Percentiles rank a stretch among this genome's conserved stretches.
Conservation (phyloP, 441 rosid genomes). For the Codiaeum variegatum region DNA sequence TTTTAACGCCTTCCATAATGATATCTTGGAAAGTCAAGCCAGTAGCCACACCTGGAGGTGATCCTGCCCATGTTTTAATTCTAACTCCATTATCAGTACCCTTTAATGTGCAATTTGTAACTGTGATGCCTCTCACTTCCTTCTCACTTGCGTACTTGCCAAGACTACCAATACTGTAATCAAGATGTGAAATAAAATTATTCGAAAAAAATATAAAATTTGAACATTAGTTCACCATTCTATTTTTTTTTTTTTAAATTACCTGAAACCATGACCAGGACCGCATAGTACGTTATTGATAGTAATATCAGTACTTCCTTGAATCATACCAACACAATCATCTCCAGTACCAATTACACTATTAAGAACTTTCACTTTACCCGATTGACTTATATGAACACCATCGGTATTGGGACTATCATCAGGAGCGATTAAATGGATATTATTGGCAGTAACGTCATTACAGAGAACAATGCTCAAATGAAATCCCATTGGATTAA, state of each 20-base stretch:
- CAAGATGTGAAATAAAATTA: neutral
- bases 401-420: conserved; percentile 71
- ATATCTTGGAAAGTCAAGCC: conserved; percentile 41
- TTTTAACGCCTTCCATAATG: conserved; percentile 41
- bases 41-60: conserved; percentile 40
- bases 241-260: too few relatives aligned
- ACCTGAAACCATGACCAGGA: conserved; percentile 82
- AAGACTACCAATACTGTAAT: conserved; percentile 59
- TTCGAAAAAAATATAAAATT: too few relatives aligned
- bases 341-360: conserved; percentile 46
- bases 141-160: conserved; percentile 50
- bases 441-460: conserved; percentile 27
- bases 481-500: conserved; percentile 65
- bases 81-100: conserved; percentile 55
- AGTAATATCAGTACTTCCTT: conserved; percentile 40
- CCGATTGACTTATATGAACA: conserved; percentile 53
- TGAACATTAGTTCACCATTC: too few relatives aligned
- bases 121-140: conserved; percentile 40
- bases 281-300: conserved; percentile 55
- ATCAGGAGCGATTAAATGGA: conserved; percentile 40
- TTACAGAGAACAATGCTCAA: conserved; percentile 31
- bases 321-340: conserved; percentile 57
- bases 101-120: conserved; percentile 45
- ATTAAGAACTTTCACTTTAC: conserved; percentile 30
- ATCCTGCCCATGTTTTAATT: conserved; percentile 61